Conservation (phyloP, 2,329 filamentous ascomycete genomes). For the Neofusicoccum sp. region DNA sequence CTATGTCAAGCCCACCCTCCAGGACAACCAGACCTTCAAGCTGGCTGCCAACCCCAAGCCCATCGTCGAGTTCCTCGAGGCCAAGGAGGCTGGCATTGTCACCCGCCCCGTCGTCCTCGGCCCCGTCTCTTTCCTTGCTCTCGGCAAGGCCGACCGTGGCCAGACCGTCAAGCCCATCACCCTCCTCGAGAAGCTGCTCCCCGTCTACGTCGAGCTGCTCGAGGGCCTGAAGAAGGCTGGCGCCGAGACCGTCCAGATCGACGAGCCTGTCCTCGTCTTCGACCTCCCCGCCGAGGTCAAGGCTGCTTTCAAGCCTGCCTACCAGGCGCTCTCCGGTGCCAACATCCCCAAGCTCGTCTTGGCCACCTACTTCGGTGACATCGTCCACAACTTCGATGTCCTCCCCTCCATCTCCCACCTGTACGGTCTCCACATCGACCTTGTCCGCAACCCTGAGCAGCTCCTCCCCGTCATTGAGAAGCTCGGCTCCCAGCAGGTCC, state of each 20-base stretch:
- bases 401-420: slow-evolving; percentile 70
- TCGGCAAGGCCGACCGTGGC: slow-evolving; percentile 96
- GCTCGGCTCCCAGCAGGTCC: slow-evolving; percentile 82
- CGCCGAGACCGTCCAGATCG: slow-evolving; percentile 95
- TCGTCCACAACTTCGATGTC: slow-evolving; percentile 97
- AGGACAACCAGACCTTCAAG: slow-evolving; percentile 96
- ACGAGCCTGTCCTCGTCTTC: slow-evolving; percentile 95
- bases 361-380: slow-evolving; percentile 98
- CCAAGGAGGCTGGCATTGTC: slow-evolving; percentile 90
- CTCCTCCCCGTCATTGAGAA: slow-evolving; percentile 79
- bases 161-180: slow-evolving; percentile 91
- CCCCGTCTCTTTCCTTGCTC: slow-evolving; percentile 94
- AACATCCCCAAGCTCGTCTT: slow-evolving; percentile 85
- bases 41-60: slow-evolving; percentile 87
- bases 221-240: slow-evolving; percentile 92
- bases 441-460: slow-evolving; percentile 98
- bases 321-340: slow-evolving; percentile 81
- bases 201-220: slow-evolving; percentile 91
- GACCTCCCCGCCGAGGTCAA: slow-evolving; percentile 88
- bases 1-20: slow-evolving; percentile 98
- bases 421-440: slow-evolving; percentile 88
- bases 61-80: slow-evolving; percentile 90
- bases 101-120: slow-evolving; percentile 95
- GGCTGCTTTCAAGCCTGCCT: slow-evolving; percentile 96
- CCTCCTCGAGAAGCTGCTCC: slow-evolving; percentile 88